Base-by-base conservation (phyloP, 352 stramenopile species). In the Lagenidium sp. region DNA sequence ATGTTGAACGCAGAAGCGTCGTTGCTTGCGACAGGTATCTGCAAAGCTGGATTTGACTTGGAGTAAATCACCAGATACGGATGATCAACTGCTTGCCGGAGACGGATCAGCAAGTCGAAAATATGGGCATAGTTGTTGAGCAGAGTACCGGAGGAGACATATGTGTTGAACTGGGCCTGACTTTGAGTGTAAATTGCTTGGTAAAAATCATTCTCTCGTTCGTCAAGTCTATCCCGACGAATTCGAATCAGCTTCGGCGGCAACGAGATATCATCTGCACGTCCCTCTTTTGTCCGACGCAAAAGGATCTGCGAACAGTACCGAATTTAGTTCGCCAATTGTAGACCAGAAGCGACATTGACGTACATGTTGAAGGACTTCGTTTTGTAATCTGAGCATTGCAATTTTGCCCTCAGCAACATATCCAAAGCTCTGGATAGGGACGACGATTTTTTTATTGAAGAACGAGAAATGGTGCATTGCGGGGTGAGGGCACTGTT, bases 111-210 rank as follows among this genome's bases (percentile, higher is more conserved):
- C 15, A 99, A 79, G 51, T 96, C 95, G 68, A 99, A 98, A 51
- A 99, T 90, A 82, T 99, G 95, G 10, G 96, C 95, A 57, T 99
- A 99, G 62, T 99, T 99, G 80, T 99, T 98, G n/a, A 99, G 65
- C 18, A 99, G 60, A 41, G 96, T 99, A 12, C 96, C 96, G 15
- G 79, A 85, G 26, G 90, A 85, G 19, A 99, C 93, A 57, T 99
- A 99, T 8, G 97, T 97, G 72, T 99, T 93, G 63, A 99, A 99
- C 50, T 97, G 89, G 11, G 91, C 89, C 65, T 97, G 85, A 26
- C 85, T 98, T 53, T 99, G 90, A 3, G 92, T 99, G 71, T 99
- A 99, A 31, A 93, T 93, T 0, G 95, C 95, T 58, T 98, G 82
- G 64, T 99, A 99, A 55, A 99, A 99, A 63, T 99, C 96, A 50